These are phyloP conservation scores for Sarocladiaceae sp. DNA, from an alignment of 2,329 filamentous ascomycete species.

Conservation along the genomic window DNA sequence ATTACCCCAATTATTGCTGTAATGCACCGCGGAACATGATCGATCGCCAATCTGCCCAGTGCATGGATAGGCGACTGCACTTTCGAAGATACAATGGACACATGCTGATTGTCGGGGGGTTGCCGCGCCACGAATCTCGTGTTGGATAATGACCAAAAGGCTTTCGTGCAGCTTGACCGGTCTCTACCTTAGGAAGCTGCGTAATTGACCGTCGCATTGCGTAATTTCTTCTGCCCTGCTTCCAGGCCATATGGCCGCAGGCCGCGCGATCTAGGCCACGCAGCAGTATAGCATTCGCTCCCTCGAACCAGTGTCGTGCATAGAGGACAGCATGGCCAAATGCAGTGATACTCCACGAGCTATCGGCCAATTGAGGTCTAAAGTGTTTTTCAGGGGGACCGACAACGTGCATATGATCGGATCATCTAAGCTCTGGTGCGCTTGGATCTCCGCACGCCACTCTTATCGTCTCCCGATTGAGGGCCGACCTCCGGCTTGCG, in stretches of 20 bases:
- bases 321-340: background rate
- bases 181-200: conserved; percentile 5
- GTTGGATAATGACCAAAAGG: background rate
- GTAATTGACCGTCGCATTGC: conserved; percentile 1
- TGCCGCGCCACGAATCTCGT: background rate
- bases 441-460: conserved; percentile 12
- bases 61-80: background rate
- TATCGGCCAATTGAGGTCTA: background rate
- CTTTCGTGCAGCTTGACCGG: conserved; percentile 4
- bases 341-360: background rate
- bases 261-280: conserved; percentile 1
- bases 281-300: background rate
- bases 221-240: background rate
- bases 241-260: background rate
- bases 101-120: background rate
- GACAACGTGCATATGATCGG: background rate
- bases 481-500: background rate
- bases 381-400: background rate
- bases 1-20: background rate
- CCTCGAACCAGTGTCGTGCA: background rate
- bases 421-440: conserved; percentile 9
- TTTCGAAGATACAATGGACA: background rate
- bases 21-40: background rate
- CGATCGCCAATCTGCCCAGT: background rate
- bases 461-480: background rate